Evolutionary conservation across 1,284 basidiomycete genomes (phyloP).

Genomic region (Inonotus hispidus): DNA sequence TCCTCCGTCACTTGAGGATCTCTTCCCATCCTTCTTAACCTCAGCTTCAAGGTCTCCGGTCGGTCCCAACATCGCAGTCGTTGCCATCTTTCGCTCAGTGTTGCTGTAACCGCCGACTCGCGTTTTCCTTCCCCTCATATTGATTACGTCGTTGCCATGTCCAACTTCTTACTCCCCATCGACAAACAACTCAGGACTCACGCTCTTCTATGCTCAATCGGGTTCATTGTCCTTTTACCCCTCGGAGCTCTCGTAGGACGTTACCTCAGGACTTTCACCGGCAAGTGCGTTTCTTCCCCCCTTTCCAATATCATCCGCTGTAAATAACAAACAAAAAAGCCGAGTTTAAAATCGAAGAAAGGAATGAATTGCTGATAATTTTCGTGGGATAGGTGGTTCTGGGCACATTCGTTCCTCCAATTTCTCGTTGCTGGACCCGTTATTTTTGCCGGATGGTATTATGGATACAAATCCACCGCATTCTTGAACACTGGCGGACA

Average conservation of each 20-base stretch:
- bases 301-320: too few species aligned
- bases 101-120: neutral
- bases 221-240: slow-evolving; percentile 57
- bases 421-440: slow-evolving; percentile 42
- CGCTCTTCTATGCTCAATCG: slow-evolving; percentile 46
- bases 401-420: slow-evolving; percentile 42
- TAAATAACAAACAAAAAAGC: too few species aligned
- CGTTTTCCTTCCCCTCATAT: neutral
- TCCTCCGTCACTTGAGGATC: neutral
- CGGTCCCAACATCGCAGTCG: neutral
- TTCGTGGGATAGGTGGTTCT: slow-evolving; percentile 45
- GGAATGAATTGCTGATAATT: neutral
- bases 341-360: too few species aligned
- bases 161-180: neutral
- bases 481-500: slow-evolving; percentile 27
- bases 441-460: slow-evolving; percentile 42
- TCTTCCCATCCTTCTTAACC: neutral
- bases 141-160: slow-evolving; percentile 2
- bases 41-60: neutral
- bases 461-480: slow-evolving; percentile 34
- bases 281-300: slow-evolving; percentile 30
- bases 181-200: slow-evolving; percentile 36
- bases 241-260: slow-evolving; percentile 53
- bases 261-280: slow-evolving; percentile 46
- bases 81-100: neutral